Percentiles rank a stretch among this genome's conserved stretches.
Evolutionary conservation across 2,329 filamentous ascomycete genomes (phyloP).

Genomic region (Chaetomiaceae sp.): DNA sequence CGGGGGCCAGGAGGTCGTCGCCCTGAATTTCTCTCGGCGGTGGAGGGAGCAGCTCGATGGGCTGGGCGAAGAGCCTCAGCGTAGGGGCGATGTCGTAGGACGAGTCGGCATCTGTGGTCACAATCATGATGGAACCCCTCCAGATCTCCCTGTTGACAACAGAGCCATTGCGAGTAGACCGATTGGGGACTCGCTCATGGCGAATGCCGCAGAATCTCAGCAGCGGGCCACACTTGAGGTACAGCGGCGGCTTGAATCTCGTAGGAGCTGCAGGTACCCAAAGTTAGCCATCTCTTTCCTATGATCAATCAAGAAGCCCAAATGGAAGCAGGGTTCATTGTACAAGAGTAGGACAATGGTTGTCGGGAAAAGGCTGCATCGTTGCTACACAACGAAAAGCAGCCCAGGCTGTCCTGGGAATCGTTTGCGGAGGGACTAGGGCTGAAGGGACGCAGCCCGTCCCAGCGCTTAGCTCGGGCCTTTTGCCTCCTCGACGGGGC

Average conservation of each 20-base stretch:
- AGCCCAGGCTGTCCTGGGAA: slow-evolving; percentile 19
- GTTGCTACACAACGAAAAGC: slow-evolving; percentile 20
- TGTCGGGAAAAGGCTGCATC: slow-evolving; percentile 14
- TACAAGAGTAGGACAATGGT: slow-evolving; percentile 18
- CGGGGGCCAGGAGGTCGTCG: slow-evolving; percentile 62
- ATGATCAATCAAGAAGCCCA: too few species aligned
- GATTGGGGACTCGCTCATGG: slow-evolving; percentile 48
- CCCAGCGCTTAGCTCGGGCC: slow-evolving; percentile 17
- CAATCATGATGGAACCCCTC: slow-evolving; percentile 93
- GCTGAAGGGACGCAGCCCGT: slow-evolving; percentile 21
- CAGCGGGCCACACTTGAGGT: slow-evolving; percentile 84
- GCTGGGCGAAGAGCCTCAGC: slow-evolving; percentile 80
- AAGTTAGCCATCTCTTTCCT: slow-evolving; percentile 14
- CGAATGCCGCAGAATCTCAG: slow-evolving; percentile 84
- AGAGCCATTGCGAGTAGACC: slow-evolving; percentile 34
- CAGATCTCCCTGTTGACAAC: slow-evolving; percentile 68
- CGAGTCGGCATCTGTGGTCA: slow-evolving; percentile 79
- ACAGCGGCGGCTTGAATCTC: slow-evolving; percentile 76
- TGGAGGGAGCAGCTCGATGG: slow-evolving; percentile 74
- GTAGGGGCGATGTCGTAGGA: slow-evolving; percentile 75
- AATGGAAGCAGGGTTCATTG: slow-evolving; percentile 15
- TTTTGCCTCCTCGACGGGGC: slow-evolving; percentile 10
- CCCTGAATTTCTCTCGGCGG: slow-evolving; percentile 65
- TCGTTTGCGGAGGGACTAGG: slow-evolving; percentile 17
- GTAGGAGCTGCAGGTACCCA: slow-evolving; percentile 43